phyloP scores from a whole-genome alignment of 441 rosid species.

The Aleurites moluccanus region DNA sequence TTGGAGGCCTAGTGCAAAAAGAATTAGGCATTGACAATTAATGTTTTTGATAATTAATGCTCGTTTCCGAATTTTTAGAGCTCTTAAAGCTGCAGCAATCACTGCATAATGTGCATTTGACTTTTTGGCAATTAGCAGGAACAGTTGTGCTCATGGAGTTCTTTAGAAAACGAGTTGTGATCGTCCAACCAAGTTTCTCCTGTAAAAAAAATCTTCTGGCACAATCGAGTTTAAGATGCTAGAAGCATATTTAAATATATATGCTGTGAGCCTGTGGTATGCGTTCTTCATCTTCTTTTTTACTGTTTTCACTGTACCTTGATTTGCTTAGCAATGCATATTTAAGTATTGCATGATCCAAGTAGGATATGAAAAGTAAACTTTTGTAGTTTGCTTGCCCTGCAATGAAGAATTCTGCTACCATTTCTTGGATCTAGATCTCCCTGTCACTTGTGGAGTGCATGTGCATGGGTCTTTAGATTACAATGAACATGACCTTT shows the following conservation, averaged over 20 bases:
- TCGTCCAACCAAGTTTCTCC: constrained; percentile 17
- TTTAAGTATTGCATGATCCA: background rate
- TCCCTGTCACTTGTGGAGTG: background rate
- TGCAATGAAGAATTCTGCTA: background rate
- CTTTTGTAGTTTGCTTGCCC: background rate
- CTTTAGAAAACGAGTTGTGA: constrained; percentile 14
- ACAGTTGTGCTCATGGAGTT: constrained; percentile 20
- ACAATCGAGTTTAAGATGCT: constrained; percentile 11
- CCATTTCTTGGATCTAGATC: background rate
- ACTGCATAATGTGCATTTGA: constrained; percentile 15
- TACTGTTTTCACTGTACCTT: background rate
- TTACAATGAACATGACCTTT: too few relatives aligned
- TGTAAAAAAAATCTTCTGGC: constrained; percentile 35
- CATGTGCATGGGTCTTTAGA: too few relatives aligned
- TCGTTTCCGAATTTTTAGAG: constrained; percentile 9
- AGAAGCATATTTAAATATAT: constrained; percentile 14
- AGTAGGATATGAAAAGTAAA: background rate
- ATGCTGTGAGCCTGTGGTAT: background rate
- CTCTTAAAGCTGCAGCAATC: constrained; percentile 26
- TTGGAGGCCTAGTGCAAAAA: constrained; percentile 1
- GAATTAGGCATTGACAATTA: constrained; percentile 8
- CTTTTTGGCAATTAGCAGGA: constrained; percentile 10
- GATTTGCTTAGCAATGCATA: background rate
- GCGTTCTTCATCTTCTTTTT: background rate
- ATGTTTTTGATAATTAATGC: constrained; percentile 9